Evolutionary conservation across 2,329 filamentous ascomycete species (phyloP).

Genomic region (Malbranchea zuffiana): DNA sequence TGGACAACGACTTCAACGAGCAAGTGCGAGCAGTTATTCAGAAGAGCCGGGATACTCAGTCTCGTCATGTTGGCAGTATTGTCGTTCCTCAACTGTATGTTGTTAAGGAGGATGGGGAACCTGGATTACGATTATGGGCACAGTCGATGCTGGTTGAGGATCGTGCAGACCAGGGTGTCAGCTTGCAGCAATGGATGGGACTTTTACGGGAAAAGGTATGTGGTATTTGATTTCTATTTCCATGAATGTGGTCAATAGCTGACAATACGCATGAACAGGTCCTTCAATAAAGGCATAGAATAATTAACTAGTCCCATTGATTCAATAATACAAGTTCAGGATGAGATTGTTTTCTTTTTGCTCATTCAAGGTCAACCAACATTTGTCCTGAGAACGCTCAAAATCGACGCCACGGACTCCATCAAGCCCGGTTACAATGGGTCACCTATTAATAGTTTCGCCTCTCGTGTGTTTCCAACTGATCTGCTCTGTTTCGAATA

Average conservation of each 20-base stretch:
- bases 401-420: too few species aligned
- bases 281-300: slow-evolving; percentile 14
- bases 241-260: slow-evolving; percentile 12
- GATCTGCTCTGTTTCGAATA: too few species aligned
- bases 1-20: slow-evolving; percentile 96
- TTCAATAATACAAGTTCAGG: too few species aligned
- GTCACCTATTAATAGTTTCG: too few species aligned
- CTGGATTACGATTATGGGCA: slow-evolving; percentile 88
- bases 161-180: slow-evolving; percentile 84
- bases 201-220: slow-evolving; percentile 86
- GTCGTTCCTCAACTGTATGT: slow-evolving; percentile 87
- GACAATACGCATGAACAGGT: slow-evolving; percentile 11
- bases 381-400: too few species aligned
- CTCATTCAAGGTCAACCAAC: too few species aligned
- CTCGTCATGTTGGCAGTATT: slow-evolving; percentile 84
- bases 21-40: slow-evolving; percentile 78
- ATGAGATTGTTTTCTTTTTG: too few species aligned
- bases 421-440: too few species aligned
- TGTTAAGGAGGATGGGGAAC: slow-evolving; percentile 90
- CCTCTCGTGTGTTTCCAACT: too few species aligned
- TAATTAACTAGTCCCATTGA: slow-evolving; percentile 7
- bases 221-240: too few species aligned
- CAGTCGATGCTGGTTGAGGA: slow-evolving; percentile 94
- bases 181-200: slow-evolving; percentile 87
- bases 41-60: slow-evolving; percentile 80